Percentiles rank a stretch among this genome's conserved stretches.
phyloP scores from a whole-genome alignment of 2,329 filamentous ascomycete genomes.

The Beauveria sp. region DNA sequence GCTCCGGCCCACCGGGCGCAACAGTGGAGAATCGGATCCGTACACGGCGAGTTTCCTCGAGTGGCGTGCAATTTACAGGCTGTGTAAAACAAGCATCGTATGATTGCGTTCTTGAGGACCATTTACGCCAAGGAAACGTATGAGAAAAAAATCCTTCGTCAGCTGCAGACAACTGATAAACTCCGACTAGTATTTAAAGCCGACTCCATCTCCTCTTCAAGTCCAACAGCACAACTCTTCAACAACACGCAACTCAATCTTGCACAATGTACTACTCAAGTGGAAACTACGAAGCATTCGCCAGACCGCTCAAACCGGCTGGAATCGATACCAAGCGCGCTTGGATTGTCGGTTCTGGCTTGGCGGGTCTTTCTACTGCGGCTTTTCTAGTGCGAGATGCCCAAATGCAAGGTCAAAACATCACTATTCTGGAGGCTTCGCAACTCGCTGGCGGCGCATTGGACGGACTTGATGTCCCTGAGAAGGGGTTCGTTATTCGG shows the following conservation, averaged over 20 bases:
- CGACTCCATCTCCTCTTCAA: neutral
- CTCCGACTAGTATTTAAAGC: neutral
- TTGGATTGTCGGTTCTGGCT: neutral
- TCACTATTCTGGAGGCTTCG: neutral
- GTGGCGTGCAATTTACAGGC: neutral
- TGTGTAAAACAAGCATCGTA: neutral
- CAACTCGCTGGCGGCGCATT: conserved; percentile 21
- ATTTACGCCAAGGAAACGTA: neutral
- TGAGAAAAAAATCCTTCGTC: neutral
- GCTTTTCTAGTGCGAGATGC: neutral
- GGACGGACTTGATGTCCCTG: conserved; percentile 13
- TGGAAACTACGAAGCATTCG: neutral
- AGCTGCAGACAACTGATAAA: neutral
- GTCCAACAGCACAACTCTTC: neutral
- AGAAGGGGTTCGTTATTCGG: conserved; percentile 24
- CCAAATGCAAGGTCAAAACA: neutral
- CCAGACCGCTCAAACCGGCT: neutral
- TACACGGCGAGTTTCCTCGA: neutral
- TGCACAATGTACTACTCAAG: neutral
- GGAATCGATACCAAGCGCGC: neutral
- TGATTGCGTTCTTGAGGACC: neutral
- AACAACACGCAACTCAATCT: neutral
- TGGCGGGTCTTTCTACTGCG: neutral
- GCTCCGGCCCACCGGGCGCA: neutral
- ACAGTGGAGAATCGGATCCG: neutral